phyloP scores from a whole-genome alignment of 2,329 filamentous ascomycete genomes.

The Trichoderma koningiopsis region DNA sequence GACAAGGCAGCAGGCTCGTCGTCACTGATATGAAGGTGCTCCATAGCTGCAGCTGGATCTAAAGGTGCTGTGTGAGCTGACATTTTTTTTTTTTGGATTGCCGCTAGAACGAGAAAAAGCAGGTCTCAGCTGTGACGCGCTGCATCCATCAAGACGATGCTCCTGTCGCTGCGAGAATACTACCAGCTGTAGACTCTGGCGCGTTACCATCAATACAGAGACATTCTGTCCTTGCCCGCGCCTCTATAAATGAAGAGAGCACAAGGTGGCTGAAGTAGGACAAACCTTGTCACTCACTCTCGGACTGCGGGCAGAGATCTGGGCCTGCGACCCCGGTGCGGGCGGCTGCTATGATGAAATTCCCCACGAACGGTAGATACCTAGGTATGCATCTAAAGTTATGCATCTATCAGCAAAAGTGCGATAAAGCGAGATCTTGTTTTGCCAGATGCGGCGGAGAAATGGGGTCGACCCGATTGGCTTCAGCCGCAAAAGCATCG shows the following conservation, averaged over 20 bases:
- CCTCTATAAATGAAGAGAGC: not conserved
- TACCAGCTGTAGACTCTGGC: not conserved
- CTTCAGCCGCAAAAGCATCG: not conserved
- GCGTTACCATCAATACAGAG: constrained; percentile 1
- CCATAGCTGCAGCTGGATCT: constrained; percentile 18
- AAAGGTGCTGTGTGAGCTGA: constrained; percentile 8
- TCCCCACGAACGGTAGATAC: constrained; percentile 6
- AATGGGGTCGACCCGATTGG: not conserved
- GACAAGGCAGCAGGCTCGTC: constrained; percentile 35
- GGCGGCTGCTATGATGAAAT: not conserved
- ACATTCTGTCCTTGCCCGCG: not conserved
- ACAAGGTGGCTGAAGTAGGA: not conserved
- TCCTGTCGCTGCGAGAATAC: not conserved
- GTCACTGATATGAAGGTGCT: not conserved
- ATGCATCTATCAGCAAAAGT: constrained; percentile 4
- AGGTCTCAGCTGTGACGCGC: not conserved
- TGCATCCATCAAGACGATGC: not conserved
- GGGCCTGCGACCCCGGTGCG: not conserved
- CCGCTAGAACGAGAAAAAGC: not conserved
- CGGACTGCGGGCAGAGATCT: constrained; percentile 9
- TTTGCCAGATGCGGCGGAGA: not conserved
- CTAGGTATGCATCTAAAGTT: no score
- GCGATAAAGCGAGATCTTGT: not conserved
- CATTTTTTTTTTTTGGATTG: not conserved
- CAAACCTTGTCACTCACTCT: constrained; percentile 11